phyloP scores from a whole-genome alignment of 352 stramenopile genomes.

The Phytophthora litchii region DNA sequence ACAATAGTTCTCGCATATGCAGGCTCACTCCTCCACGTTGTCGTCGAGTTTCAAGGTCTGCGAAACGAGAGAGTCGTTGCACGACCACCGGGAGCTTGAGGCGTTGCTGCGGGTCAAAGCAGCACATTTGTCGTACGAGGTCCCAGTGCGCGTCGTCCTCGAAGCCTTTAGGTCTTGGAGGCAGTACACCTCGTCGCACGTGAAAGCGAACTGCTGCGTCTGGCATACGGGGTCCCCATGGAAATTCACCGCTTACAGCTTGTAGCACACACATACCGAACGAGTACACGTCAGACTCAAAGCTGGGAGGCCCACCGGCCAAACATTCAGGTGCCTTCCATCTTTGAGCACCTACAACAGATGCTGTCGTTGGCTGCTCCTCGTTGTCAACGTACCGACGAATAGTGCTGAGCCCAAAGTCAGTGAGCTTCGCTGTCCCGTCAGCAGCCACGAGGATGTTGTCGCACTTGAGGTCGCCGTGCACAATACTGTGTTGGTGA shows the following conservation, averaged over 20 bases:
- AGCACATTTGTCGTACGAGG: constrained; percentile 38
- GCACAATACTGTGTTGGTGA: constrained; percentile 41
- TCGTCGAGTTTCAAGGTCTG: constrained; percentile 29
- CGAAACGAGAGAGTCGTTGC: constrained; percentile 36
- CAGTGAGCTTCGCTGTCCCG: constrained; percentile 35
- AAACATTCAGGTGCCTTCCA: constrained; percentile 43
- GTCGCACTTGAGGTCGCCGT: constrained; percentile 48
- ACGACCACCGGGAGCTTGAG: constrained; percentile 39
- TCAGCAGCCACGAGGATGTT: constrained; percentile 44
- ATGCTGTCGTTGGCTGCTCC: constrained; percentile 1
- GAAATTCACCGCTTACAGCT: constrained; percentile 32
- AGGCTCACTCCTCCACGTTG: constrained; percentile 23
- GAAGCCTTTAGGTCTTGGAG: constrained; percentile 27
- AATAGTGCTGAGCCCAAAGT: constrained; percentile 43
- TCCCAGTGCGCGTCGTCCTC: constrained; percentile 37
- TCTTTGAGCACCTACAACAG: constrained; percentile 27
- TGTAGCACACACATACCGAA: constrained; percentile 47
- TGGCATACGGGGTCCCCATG: constrained; percentile 32
- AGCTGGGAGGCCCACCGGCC: constrained; percentile 16
- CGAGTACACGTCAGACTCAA: constrained; percentile 43
- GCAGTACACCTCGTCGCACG: constrained; percentile 28
- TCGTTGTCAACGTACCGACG: constrained; percentile 19
- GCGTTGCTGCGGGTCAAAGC: constrained; percentile 35
- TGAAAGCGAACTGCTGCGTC: constrained; percentile 40
- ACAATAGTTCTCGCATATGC: constrained; percentile 33